phyloP scores from a whole-genome alignment of 257 asterid genomes.

The Cruciata laevipes region DNA sequence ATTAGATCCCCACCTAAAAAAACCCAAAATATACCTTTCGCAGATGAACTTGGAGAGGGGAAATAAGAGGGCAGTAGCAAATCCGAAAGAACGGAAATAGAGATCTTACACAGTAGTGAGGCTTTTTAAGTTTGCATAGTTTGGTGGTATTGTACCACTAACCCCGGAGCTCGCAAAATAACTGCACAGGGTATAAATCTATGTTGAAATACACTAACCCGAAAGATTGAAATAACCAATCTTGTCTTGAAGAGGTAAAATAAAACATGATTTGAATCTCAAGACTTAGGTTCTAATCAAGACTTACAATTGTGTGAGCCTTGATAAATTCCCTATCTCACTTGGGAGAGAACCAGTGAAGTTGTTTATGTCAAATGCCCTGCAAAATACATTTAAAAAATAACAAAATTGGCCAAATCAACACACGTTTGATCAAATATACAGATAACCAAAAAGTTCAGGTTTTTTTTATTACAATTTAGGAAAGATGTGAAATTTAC shows the following conservation, averaged over 20 bases:
- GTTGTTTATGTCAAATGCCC: slow-evolving; percentile 50
- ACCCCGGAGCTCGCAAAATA: slow-evolving; percentile 50
- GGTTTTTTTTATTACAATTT: not conserved
- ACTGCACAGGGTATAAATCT: slow-evolving; percentile 20
- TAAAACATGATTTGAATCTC: not conserved
- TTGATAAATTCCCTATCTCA: slow-evolving; percentile 58
- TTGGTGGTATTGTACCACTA: slow-evolving; percentile 45
- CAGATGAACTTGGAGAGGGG: slow-evolving; percentile 5
- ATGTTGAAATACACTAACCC: not conserved
- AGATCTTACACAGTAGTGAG: slow-evolving; percentile 39
- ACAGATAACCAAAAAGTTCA: not conserved
- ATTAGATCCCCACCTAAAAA: slow-evolving; percentile 68
- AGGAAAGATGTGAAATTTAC: not conserved
- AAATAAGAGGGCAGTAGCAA: not conserved
- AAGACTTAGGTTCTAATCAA: not conserved
- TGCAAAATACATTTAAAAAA: slow-evolving; percentile 20
- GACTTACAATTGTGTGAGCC: slow-evolving; percentile 48
- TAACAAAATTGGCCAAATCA: not conserved
- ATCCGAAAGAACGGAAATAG: not conserved
- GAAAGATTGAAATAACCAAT: not conserved
- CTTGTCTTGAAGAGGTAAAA: not conserved
- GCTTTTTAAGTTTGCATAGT: slow-evolving; percentile 37
- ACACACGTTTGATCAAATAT: not conserved
- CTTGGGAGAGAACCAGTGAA: slow-evolving; percentile 75
- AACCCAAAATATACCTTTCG: slow-evolving; percentile 13